phyloP scores from a whole-genome alignment of 345 rosid genomes.

The Populus euphratica region DNA sequence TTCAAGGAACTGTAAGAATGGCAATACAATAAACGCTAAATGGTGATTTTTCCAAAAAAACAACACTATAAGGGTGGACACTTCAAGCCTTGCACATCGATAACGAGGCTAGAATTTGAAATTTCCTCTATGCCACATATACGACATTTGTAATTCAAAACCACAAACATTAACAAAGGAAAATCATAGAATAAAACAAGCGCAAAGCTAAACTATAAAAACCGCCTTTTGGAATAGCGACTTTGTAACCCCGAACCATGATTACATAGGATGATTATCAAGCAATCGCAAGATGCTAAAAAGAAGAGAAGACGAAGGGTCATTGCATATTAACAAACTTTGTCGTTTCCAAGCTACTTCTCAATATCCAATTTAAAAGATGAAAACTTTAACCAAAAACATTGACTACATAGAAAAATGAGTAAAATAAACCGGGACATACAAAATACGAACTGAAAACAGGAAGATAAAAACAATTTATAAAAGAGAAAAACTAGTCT shows the following conservation, averaged over 20 bases:
- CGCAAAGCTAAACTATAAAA: not conserved
- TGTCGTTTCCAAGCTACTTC: not conserved
- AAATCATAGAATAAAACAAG: not conserved
- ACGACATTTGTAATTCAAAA: not conserved
- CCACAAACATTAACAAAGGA: not conserved
- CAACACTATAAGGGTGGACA: not conserved
- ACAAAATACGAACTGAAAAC: not conserved
- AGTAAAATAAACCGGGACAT: not conserved
- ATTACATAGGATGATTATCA: not conserved
- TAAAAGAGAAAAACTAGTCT: not conserved
- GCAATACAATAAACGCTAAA: not conserved
- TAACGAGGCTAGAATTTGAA: not conserved
- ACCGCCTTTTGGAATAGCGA: not conserved
- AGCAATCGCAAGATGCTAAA: not conserved
- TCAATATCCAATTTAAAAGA: not conserved
- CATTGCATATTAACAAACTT: not conserved
- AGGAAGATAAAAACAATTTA: not conserved
- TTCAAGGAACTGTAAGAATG: not conserved
- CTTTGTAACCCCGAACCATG: not conserved
- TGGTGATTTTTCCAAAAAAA: not conserved
- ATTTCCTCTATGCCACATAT: not conserved
- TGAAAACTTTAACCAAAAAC: slow-evolving; percentile 3
- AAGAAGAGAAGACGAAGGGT: not conserved
- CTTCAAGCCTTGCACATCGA: not conserved
- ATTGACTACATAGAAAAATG: not conserved